These are phyloP conservation scores for Mrakia frigida DNA, from an alignment of 768 basidiomycete species.

Conservation along the genomic window DNA sequence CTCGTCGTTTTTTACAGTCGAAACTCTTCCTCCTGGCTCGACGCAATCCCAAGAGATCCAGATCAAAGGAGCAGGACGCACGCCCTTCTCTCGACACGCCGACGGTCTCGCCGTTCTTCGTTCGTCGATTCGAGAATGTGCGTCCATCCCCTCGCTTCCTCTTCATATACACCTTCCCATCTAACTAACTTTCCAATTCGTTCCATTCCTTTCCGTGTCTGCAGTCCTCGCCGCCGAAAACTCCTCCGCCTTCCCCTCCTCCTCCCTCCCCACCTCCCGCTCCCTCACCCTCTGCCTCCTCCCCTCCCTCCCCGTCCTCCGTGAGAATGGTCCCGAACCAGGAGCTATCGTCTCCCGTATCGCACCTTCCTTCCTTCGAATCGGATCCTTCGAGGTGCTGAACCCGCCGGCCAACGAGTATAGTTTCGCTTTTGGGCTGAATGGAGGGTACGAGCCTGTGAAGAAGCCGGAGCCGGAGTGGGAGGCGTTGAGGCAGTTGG, in stretches of 20 bases:
- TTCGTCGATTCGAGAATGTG: conserved; percentile 81
- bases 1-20: not conserved
- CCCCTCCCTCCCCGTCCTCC: conserved; percentile 64
- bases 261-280: conserved; percentile 46
- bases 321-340: conserved; percentile 62
- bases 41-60: conserved; percentile 67
- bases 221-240: conserved; percentile 77
- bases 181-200: too few species aligned
- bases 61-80: conserved; percentile 89
- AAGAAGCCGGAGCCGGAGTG: conserved; percentile 55
- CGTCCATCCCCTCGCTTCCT: not conserved
- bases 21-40: conserved; percentile 18
- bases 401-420: conserved; percentile 56
- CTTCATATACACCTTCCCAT: too few species aligned
- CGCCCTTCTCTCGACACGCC: conserved; percentile 85
- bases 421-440: conserved; percentile 53
- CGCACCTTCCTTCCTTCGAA: conserved; percentile 82
- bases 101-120: conserved; percentile 95
- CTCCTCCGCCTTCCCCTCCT: conserved; percentile 38
- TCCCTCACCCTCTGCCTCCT: conserved; percentile 64
- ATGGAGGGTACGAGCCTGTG: conserved; percentile 51
- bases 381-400: conserved; percentile 83
- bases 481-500: conserved; percentile 67
- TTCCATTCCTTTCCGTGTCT: too few species aligned
- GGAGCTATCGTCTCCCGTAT: conserved; percentile 72